Percentiles rank a stretch among this genome's conserved stretches.
Evolutionary conservation across 1,284 basidiomycete species (phyloP).

Genomic region (Apiotrichum mycotoxinovorans): DNA sequence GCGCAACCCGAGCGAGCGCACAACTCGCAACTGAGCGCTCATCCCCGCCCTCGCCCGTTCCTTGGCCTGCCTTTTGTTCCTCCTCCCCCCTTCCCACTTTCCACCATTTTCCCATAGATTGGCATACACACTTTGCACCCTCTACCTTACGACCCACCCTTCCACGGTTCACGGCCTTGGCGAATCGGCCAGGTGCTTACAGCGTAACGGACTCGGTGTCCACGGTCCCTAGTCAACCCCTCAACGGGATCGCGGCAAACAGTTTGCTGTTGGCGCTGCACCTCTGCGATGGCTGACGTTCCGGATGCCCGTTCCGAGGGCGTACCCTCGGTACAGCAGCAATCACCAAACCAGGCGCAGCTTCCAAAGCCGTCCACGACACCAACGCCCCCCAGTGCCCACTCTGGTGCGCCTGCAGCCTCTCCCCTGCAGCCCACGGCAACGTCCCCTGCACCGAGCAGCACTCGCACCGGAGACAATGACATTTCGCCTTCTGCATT

Average conservation of each 20-base stretch:
- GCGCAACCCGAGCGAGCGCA: no score
- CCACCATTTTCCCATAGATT: no score
- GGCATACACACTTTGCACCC: no score
- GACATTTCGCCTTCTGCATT: conserved; percentile 13
- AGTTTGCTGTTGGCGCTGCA: background rate
- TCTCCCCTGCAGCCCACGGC: background rate
- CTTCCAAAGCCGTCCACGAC: background rate
- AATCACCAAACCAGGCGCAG: background rate
- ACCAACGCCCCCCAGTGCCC: background rate
- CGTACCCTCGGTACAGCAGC: background rate
- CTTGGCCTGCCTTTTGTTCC: no score
- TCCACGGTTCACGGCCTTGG: no score
- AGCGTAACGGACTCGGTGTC: background rate
- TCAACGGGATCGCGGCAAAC: background rate
- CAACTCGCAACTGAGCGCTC: no score
- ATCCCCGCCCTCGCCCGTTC: no score
- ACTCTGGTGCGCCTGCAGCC: background rate
- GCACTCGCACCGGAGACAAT: background rate
- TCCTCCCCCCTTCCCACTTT: no score
- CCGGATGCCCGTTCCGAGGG: background rate
- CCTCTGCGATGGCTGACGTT: background rate
- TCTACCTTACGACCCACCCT: no score
- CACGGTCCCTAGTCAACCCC: background rate
- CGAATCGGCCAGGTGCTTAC: no score
- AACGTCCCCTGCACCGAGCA: background rate